Evolutionary conservation across 1,284 basidiomycete genomes (phyloP), one percentile per base, ranked within the genome.

Genomic region (Albatrellus sp.): DNA sequence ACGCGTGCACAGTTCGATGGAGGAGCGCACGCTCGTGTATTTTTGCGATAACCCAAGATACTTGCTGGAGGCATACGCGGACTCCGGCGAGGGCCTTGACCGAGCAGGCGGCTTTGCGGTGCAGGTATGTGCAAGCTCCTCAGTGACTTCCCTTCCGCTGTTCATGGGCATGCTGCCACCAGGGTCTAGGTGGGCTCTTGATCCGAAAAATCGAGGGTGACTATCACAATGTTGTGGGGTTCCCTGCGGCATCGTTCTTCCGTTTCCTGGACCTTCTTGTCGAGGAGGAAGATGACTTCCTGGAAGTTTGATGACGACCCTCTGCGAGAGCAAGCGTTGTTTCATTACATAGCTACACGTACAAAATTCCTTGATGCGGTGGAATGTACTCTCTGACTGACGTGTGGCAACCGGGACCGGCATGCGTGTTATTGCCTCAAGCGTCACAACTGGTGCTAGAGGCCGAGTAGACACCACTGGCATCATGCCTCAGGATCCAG

Each of bases 21-120:
- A 90, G 42, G 83, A 88, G 54, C 79, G 88, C 33, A 80, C 86
- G 0, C 63, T 89, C 5, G 86, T 90, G 4, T 72, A 87, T 54
- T 93, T 93, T 59, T 71, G 74, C 9, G 82, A 92, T 50, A 88
- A 77, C 57, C 66, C 79, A 0, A 58, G 64, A 30, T 62, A 77
- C 30, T 57, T 90, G 6, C 66, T 97, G 11, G 59, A 87, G 52
- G 89, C 90, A 0, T 98, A 98, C 56, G 90, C 84, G 29, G 82
- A 91, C 30, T 85, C 75, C 43, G 86, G 82, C 1, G 94, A 98
- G 62, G 94, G 94, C 0, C 60, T 84, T 39, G 90, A 96, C 57
- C 75, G 91, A 16, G 93, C 93, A 0, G 94, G 93, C 3, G 94
- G 94, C 0, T 98, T 98, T 59, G 91, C 91, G 2, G 81, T 94